Base-by-base conservation (phyloP, 176 grass and related monocot species). In the Triticum timopheevii region DNA sequence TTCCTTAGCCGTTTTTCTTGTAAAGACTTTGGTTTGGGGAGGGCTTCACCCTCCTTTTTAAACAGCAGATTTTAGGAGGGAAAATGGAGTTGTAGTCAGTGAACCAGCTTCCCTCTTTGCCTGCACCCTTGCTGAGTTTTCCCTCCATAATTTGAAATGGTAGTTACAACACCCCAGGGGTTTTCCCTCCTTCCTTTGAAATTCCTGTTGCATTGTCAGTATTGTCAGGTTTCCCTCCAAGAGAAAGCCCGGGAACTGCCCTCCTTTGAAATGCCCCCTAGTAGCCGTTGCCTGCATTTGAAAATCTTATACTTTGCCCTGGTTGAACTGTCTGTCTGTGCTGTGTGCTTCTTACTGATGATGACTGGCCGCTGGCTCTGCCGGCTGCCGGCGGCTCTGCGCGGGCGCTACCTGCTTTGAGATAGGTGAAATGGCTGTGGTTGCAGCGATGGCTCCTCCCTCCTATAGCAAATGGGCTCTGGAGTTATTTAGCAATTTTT, bases 51-150 rank as follows among this genome's bases (percentile, higher is more conserved):
- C 89, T 89, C 85, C 69, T 83, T 44, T 80, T 91, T 81, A 90
- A 95, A 89, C 88, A 89, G 65, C 91, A 90, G 91, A 93, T 96
- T 87, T 93, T 94, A 94, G 92, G 90, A 91, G 90, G 90, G 65
- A 91, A 84, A 84, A 85, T 88, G 90, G 75, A 87, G 81, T 50
- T 78, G 47, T 36, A 86, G 47, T 6, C 39, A 85, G 79, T 38
- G 36, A 50, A 90, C 52, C 44, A 73, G 68, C 66, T 56, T 56
- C 47, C 73, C 47, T 24, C 20, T 77, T 77, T 69, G 13, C 88
- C 78, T 76, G 61, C 78, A 38, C 54, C 39, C 11, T 27, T 3
- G 76, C 68, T 24, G 82, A 85, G 84, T 82, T 83, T 91, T 82
- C 90, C 90, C 90, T 88, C 90, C 77, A 77, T 17, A 88, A 71